Percentiles rank a stretch among this genome's conserved stretches.
These are phyloP conservation scores for Ochetophila trinervis DNA, from an alignment of 306 rosid species.

Conservation along the genomic window DNA sequence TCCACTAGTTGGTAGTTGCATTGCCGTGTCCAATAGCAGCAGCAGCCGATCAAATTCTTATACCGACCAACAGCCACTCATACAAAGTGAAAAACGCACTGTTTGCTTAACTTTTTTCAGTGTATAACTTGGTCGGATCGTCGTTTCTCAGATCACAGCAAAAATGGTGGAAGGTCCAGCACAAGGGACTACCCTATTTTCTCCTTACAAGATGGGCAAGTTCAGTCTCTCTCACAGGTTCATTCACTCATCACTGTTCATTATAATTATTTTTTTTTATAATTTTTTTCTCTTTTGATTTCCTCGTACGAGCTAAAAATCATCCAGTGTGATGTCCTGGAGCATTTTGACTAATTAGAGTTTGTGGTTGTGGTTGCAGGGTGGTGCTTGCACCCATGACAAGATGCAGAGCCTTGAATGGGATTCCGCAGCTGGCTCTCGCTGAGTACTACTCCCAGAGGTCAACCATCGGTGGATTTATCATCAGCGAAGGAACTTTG, in stretches of 20 bases:
- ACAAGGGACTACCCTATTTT: conserved; percentile 40
- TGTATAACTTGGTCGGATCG: background rate
- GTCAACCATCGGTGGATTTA: conserved; percentile 47
- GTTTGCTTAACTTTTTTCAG: too few relatives aligned
- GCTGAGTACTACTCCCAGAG: conserved; percentile 49
- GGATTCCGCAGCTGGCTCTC: conserved; percentile 37
- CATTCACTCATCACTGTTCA: background rate
- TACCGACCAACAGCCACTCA: too few relatives aligned
- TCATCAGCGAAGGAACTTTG: conserved; percentile 51
- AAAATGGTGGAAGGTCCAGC: conserved; percentile 41
- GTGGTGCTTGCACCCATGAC: conserved; percentile 68
- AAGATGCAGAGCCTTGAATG: conserved; percentile 48
- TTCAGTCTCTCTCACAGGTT: conserved; percentile 80
- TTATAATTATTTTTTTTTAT: background rate
- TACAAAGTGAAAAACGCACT: too few relatives aligned
- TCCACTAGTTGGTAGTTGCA: too few relatives aligned
- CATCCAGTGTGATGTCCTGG: conserved; percentile 7
- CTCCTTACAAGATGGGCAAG: conserved; percentile 65
- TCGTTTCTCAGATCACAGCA: background rate
- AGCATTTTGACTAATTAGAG: background rate
- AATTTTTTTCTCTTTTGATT: background rate
- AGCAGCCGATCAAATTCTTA: too few relatives aligned
- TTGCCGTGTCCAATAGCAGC: too few relatives aligned
- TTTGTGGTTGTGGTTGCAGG: conserved; percentile 24
- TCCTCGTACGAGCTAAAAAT: background rate